phyloP scores from a whole-genome alignment of 306 rosid genomes.

The Crotalaria pallida region DNA sequence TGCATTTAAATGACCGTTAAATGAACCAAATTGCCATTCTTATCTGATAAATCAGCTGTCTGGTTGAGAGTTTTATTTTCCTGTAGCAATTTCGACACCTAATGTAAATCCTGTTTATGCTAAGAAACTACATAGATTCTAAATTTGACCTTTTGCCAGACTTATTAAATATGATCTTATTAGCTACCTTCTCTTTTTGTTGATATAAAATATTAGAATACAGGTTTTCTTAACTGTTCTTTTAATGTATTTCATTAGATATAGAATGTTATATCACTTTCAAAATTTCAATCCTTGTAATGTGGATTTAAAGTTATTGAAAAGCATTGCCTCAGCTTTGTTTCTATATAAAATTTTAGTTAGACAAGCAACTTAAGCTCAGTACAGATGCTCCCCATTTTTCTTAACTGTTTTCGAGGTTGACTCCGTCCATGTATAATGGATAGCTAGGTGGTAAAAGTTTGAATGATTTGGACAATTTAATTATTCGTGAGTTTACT shows the following conservation, averaged over 20 bases:
- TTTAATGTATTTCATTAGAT: background rate
- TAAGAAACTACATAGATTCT: background rate
- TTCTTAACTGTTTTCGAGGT: background rate
- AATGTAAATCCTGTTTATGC: too few relatives aligned
- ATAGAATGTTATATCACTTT: background rate
- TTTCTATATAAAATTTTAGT: slow-evolving; percentile 5
- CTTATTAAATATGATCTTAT: background rate
- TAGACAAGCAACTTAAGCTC: background rate
- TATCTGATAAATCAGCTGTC: too few relatives aligned
- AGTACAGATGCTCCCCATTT: background rate
- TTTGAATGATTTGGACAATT: background rate
- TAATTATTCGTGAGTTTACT: background rate
- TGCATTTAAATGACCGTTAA: too few relatives aligned
- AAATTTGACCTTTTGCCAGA: background rate
- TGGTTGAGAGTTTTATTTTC: too few relatives aligned
- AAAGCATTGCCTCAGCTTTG: slow-evolving; percentile 5
- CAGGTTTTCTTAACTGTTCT: background rate
- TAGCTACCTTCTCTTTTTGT: background rate
- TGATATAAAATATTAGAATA: background rate
- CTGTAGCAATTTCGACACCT: too few relatives aligned
- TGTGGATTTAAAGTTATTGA: background rate
- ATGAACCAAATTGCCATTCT: too few relatives aligned
- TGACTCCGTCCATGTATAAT: background rate
- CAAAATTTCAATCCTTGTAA: background rate
- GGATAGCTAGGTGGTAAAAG: background rate